Percentiles rank a stretch among this genome's conserved stretches.
phyloP scores from a whole-genome alignment of 2,329 filamentous ascomycete species.

The Fusarium anguioides region DNA sequence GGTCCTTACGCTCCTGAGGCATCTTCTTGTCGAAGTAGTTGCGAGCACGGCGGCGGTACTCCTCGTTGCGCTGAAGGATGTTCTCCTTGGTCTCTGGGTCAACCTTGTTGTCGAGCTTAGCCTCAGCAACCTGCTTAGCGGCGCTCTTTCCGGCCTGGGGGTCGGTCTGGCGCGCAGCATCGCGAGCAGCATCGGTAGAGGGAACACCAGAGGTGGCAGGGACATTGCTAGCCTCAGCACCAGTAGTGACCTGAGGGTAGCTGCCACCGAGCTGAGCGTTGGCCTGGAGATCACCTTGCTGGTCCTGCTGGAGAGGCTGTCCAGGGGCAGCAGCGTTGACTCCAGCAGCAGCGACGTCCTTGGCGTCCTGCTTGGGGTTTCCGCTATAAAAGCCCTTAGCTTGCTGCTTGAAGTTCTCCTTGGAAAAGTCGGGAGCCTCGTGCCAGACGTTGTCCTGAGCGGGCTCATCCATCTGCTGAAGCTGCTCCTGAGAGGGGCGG shows the following conservation, averaged over 20 bases:
- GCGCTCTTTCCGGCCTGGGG: conserved; percentile 49
- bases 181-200: conserved; percentile 18
- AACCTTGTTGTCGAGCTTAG: conserved; percentile 70
- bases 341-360: conserved; percentile 69
- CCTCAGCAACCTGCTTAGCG: conserved; percentile 60
- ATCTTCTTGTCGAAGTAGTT: conserved; percentile 89
- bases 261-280: conserved; percentile 7
- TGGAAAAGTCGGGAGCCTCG: conserved; percentile 81
- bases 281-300: conserved; percentile 17
- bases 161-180: conserved; percentile 55
- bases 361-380: conserved; percentile 66
- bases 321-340: conserved; percentile 63
- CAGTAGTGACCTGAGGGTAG: conserved; percentile 60
- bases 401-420: conserved; percentile 75
- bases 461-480: conserved; percentile 81
- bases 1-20: conserved; percentile 90
- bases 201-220: conserved; percentile 3
- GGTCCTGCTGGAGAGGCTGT: conserved; percentile 44
- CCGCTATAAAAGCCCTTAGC: conserved; percentile 71
- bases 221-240: conserved; percentile 30
- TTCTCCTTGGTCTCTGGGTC: conserved; percentile 72
- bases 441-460: conserved; percentile 96
- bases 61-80: conserved; percentile 56
- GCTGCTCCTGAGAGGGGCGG: conserved; percentile 80
- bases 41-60: conserved; percentile 63